Percentiles rank a stretch among this genome's conserved stretches.
These are phyloP conservation scores for Fusarium metavorans DNA, from an alignment of 2,329 filamentous ascomycete genomes.

Conservation along the genomic window DNA sequence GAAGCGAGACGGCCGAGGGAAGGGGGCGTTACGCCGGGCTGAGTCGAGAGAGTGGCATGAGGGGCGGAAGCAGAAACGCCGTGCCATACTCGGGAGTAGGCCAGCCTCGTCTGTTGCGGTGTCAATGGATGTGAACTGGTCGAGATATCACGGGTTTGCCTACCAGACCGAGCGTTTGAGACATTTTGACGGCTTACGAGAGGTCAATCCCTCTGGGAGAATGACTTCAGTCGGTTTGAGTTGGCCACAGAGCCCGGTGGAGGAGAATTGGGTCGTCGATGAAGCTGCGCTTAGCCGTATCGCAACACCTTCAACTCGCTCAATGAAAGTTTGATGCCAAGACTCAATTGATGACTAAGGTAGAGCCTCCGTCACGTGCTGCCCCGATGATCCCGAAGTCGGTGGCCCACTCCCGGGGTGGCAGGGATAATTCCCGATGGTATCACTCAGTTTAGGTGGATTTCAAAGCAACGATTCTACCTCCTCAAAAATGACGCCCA, in stretches of 20 bases:
- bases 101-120: constrained; percentile 81
- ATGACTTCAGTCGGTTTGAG: constrained; percentile 21
- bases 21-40: constrained; percentile 71
- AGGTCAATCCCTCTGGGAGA: constrained; percentile 34
- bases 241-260: constrained; percentile 21
- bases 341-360: constrained; percentile 42
- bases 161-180: constrained; percentile 83
- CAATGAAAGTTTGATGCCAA: constrained; percentile 47
- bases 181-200: constrained; percentile 67
- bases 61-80: constrained; percentile 78
- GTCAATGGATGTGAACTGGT: constrained; percentile 22
- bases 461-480: constrained; percentile 50
- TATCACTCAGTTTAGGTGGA: constrained; percentile 41
- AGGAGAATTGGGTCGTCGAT: constrained; percentile 27
- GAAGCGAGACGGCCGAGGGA: constrained; percentile 92
- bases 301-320: constrained; percentile 33
- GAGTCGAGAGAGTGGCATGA: constrained; percentile 71
- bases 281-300: constrained; percentile 35
- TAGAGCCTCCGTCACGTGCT: constrained; percentile 34
- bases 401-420: constrained; percentile 33
- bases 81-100: constrained; percentile 97
- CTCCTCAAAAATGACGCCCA: constrained; percentile 43
- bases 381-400: constrained; percentile 34
- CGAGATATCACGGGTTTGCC: constrained; percentile 32
- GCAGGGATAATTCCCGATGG: constrained; percentile 37